These are phyloP conservation scores for Myxozyma sirexii DNA, from an alignment of 805 yeast species.

Conservation along the genomic window DNA sequence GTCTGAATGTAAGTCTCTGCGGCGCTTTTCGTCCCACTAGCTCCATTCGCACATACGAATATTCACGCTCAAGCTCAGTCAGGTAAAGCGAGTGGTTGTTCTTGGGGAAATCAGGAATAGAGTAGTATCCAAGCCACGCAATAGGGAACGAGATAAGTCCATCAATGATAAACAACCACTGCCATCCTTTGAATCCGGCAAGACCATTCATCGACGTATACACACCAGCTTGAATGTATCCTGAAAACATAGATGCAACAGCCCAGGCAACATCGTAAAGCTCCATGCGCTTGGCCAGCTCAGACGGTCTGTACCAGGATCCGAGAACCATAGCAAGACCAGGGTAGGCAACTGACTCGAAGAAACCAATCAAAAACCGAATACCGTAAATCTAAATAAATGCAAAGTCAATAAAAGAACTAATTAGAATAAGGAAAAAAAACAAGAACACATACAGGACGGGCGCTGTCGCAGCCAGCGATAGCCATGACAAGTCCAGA, in stretches of 20 bases:
- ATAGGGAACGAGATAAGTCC: conserved; percentile 31
- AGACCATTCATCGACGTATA: conserved; percentile 52
- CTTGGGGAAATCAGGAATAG: conserved; percentile 67
- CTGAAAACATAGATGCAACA: conserved; percentile 63
- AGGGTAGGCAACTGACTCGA: conserved; percentile 67
- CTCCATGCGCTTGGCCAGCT: conserved; percentile 62
- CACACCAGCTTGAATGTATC: conserved; percentile 63
- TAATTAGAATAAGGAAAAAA: no score
- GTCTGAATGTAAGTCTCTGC: conserved; percentile 20
- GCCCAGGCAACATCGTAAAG: conserved; percentile 64
- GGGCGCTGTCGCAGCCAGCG: conserved; percentile 24
- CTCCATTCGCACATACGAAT: conserved; percentile 31
- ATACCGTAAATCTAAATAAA: conserved; percentile 36
- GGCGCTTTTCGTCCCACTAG: conserved; percentile 30
- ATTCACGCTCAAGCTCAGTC: conserved; percentile 40
- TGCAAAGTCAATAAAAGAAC: no score
- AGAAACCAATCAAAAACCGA: conserved; percentile 25
- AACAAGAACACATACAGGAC: neutral
- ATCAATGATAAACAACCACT: conserved; percentile 40
- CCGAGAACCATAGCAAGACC: conserved; percentile 42
- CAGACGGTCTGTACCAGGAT: conserved; percentile 57
- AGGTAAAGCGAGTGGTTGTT: conserved; percentile 54
- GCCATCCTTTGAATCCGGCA: conserved; percentile 65
- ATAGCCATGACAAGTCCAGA: conserved; percentile 31
- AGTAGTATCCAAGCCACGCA: conserved; percentile 36